These are phyloP conservation scores for Mycena rosella DNA, from an alignment of 768 basidiomycete genomes.

Conservation along the genomic window DNA sequence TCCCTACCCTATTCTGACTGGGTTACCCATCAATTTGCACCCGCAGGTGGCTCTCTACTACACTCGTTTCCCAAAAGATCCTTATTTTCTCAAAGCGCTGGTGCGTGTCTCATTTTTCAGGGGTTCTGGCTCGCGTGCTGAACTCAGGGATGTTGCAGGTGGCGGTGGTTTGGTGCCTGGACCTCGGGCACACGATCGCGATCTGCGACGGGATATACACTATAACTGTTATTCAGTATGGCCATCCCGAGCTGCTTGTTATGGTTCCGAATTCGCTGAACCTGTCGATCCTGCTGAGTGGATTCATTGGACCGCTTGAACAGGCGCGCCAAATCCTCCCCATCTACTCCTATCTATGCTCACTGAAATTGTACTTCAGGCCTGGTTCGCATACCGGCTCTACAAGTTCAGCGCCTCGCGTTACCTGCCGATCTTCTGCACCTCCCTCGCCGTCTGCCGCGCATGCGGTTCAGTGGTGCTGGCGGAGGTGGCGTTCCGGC, in stretches of 20 bases:
- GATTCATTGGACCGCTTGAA: conserved; percentile 27
- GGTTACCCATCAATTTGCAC: not conserved
- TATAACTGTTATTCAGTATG: conserved; percentile 27
- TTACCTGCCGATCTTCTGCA: conserved; percentile 21
- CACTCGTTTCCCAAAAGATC: conserved; percentile 28
- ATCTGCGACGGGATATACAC: conserved; percentile 23
- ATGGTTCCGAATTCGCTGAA: conserved; percentile 6
- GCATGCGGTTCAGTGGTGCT: not conserved
- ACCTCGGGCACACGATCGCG: conserved; percentile 18
- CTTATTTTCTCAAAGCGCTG: conserved; percentile 11
- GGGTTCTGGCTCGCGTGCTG: not conserved
- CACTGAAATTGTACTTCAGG: not conserved
- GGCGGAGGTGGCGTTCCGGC: not conserved
- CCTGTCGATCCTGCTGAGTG: conserved; percentile 12
- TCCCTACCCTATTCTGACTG: not conserved
- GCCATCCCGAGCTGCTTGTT: conserved; percentile 15
- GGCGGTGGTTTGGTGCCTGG: conserved; percentile 25
- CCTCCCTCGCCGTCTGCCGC: not conserved
- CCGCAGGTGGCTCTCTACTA: conserved; percentile 22
- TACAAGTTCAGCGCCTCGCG: conserved; percentile 12
- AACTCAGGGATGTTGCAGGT: not conserved
- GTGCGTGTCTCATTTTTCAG: not conserved
- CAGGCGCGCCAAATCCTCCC: conserved; percentile 14
- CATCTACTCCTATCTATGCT: not conserved
- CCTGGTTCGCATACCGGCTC: conserved; percentile 29